Percentiles rank a stretch among this genome's conserved stretches.
These are phyloP conservation scores for Geotrichum bryndzae DNA, from an alignment of 1,139 yeast genomes.

Conservation along the genomic window DNA sequence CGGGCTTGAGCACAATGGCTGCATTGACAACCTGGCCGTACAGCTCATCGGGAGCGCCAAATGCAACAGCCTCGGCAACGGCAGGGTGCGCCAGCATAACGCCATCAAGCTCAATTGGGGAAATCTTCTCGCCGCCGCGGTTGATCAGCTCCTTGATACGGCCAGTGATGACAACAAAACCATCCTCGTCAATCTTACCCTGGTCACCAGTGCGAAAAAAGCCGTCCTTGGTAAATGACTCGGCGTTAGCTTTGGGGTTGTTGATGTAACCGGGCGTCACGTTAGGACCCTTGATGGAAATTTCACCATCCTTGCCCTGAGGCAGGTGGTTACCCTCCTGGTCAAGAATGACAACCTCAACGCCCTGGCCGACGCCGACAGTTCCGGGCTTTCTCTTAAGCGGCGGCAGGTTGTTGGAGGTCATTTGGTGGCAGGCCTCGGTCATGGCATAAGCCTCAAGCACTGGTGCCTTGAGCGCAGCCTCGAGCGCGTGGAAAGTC, in stretches of 20 bases:
- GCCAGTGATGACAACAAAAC: conserved; percentile 55
- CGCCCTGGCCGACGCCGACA: conserved; percentile 67
- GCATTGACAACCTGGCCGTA: conserved; percentile 66
- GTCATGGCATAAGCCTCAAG: conserved; percentile 76
- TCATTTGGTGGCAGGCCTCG: conserved; percentile 67
- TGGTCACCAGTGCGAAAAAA: conserved; percentile 72
- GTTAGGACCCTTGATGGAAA: conserved; percentile 56
- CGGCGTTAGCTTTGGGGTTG: conserved; percentile 60
- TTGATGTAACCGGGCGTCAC: conserved; percentile 67
- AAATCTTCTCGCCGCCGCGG: conserved; percentile 65
- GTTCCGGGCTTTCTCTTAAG: conserved; percentile 61
- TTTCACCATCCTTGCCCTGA: conserved; percentile 55
- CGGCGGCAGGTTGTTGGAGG: conserved; percentile 60
- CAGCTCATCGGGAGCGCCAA: conserved; percentile 56
- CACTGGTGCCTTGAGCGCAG: conserved; percentile 55
- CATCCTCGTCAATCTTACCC: conserved; percentile 54
- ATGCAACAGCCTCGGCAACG: conserved; percentile 60
- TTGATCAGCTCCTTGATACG: conserved; percentile 62
- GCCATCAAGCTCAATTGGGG: conserved; percentile 60
- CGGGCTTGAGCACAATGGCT: conserved; percentile 50
- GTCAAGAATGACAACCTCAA: conserved; percentile 52
- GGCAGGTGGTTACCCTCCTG: conserved; percentile 42
- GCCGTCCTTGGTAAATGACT: conserved; percentile 50
- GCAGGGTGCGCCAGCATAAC: conserved; percentile 50
- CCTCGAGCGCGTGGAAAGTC: conserved; percentile 50